phyloP scores from a whole-genome alignment of 768 basidiomycete genomes.

The Crassisporium funariophilum region DNA sequence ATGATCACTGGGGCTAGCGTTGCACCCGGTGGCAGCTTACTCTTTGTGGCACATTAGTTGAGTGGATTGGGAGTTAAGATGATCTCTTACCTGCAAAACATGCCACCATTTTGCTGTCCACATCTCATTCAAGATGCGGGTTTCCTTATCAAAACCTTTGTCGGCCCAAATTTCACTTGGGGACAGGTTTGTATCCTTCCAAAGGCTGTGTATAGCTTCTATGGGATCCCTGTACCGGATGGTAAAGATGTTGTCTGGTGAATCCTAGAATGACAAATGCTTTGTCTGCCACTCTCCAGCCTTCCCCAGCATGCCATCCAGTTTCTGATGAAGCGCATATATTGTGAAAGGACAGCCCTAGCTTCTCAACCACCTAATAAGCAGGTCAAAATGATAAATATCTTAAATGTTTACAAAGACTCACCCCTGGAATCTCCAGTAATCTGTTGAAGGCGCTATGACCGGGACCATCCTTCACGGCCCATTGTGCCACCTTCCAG shows the following conservation, averaged over 20 bases:
- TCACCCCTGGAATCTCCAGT: constrained; percentile 27
- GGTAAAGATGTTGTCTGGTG: constrained; percentile 14
- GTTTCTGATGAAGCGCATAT: constrained; percentile 18
- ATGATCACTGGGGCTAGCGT: constrained; percentile 40
- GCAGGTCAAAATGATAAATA: too few relatives aligned
- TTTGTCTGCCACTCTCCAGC: constrained; percentile 22
- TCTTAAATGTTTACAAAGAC: too few relatives aligned
- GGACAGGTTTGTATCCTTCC: constrained; percentile 27
- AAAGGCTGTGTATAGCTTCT: constrained; percentile 27
- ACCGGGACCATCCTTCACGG: constrained; percentile 27
- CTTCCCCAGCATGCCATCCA: constrained; percentile 23
- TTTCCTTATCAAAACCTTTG: constrained; percentile 29
- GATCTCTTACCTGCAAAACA: too few relatives aligned
- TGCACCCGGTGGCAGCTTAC: too few relatives aligned
- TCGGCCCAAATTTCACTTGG: constrained; percentile 26
- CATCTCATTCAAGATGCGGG: too few relatives aligned
- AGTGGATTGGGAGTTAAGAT: too few relatives aligned
- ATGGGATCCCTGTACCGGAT: constrained; percentile 25
- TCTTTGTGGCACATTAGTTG: too few relatives aligned
- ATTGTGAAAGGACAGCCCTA: constrained; percentile 27
- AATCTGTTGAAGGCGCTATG: constrained; percentile 26
- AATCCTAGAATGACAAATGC: constrained; percentile 20
- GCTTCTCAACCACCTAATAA: too few relatives aligned
- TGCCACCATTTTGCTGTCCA: too few relatives aligned
- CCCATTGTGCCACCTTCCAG: constrained; percentile 31